Percentiles rank a stretch among this genome's conserved stretches.
Conservation (phyloP, 305 asterid species). For the Caryopteris hybrid region DNA sequence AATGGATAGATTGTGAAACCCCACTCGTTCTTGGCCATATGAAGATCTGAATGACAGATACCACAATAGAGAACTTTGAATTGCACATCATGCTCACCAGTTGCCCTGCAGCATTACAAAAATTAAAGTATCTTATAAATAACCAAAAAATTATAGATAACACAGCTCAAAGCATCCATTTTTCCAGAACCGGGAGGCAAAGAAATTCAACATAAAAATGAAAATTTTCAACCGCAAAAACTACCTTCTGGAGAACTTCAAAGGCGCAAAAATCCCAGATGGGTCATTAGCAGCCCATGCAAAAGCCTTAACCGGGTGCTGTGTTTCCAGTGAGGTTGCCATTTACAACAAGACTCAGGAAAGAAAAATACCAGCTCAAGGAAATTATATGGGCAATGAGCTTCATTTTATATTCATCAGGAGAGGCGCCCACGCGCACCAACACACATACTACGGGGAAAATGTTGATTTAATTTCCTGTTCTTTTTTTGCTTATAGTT, state of each 20-base stretch:
- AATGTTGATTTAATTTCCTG: too few relatives aligned
- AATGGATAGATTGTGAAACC: constrained; percentile 49
- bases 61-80: constrained; percentile 61
- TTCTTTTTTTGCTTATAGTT: too few relatives aligned
- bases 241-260: constrained; percentile 52
- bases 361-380: not conserved
- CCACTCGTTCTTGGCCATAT: constrained; percentile 48
- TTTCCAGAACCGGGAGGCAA: too few relatives aligned
- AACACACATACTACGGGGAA: too few relatives aligned
- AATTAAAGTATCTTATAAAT: not conserved
- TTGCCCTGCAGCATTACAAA: constrained; percentile 34
- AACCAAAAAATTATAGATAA: not conserved
- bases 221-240: too few relatives aligned
- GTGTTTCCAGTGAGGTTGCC: constrained; percentile 45
- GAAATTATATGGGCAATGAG: not conserved
- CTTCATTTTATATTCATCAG: too few relatives aligned
- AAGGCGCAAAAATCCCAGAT: constrained; percentile 47
- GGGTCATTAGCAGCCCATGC: constrained; percentile 55
- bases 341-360: constrained; percentile 5
- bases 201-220: too few relatives aligned
- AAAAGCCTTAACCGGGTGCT: constrained; percentile 45
- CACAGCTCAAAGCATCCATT: too few relatives aligned
- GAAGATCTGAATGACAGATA: constrained; percentile 55
- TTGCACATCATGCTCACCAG: constrained; percentile 62
- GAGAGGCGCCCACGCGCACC: too few relatives aligned